Evolutionary conservation across 1,284 basidiomycete genomes (phyloP), one percentile per base, ranked within the genome.

Genomic region (Ustilago sp.): DNA sequence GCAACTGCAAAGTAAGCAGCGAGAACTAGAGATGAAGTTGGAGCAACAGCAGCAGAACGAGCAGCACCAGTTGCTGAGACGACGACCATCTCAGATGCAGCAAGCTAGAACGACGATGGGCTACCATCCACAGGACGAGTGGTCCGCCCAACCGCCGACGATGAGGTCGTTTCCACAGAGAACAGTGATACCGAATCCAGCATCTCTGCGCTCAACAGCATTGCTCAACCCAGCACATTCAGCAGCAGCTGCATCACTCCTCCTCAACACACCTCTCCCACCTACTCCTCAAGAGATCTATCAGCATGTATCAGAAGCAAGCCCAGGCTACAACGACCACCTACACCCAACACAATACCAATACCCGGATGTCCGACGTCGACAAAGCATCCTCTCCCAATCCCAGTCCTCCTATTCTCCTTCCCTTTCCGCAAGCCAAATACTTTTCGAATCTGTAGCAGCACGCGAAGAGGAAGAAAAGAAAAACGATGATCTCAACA

Each of bases 401-500:
- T 31, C 59, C 34, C 36, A 35, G 19, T 15, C 34, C 12, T 54
- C 52, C 0, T 43, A 54, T 3, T 52, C 65, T 1, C 56, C 67
- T 8, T 60, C 64, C 2, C 48, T 59, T 4, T 60, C 67, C 13
- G 48, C 67, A 3, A 63, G 32, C 8, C 55, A 50, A 11, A 60
- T 41, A 5, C 52, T 54, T 5, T 36, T 15, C 13, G 52, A 38
- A 13, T 28, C 19, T 3, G 36, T n/a, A 36, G 32, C n/a, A 12
- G n/a, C 17, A 23, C 3, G 52, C 4, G 52, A 23, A 19, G 53
- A 47, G n/a, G 63, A 61, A n/a, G 28, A 59, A n/a, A 41, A 61
- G 50, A 68, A 55, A 38, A 47, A 68, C 36, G 66, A 74, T 28
- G 62, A 68, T 12, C 55, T 74, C 45, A 63, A 71, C 6, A 61